Base-by-base conservation (phyloP, 768 basidiomycete species). In the Lyophyllum shimeji region DNA sequence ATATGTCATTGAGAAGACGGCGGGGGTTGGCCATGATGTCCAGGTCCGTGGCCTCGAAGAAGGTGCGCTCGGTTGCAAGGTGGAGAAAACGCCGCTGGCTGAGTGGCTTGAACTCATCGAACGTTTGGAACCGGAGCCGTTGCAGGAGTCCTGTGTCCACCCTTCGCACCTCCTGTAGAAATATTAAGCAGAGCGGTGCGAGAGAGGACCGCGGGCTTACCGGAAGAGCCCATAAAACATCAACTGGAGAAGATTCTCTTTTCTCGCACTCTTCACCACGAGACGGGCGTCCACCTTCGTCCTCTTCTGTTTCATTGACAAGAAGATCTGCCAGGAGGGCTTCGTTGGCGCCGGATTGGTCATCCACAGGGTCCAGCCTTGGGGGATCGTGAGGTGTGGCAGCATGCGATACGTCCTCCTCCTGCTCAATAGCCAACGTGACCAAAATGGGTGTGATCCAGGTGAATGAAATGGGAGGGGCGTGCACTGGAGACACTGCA, bases 1-100 rank as follows among this genome's bases (percentile, higher is more conserved):
- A 69, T 7, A 50, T 53, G 25, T 67, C 61, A 21, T 68, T 71
- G 9, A 72, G 63, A 0, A 60, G 46, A 15, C 15, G 20, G 17
- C 3, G 7, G 6, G 15, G 39, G 39, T 18, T 40, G 4, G 15
- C 17, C 39, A 40, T 40, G 17, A 40, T 40, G 5, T n/a, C 3
- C 2, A 40, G 39, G 15, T 40, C 39, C 17, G 2, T 7, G 5
- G 15, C 11, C 2, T 18, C 39, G 9, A 40, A 40, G 7, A n/a
- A n/a, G 5, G n/a, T 40, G 7, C n/a, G 39, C 17, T 18, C 39
- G 17, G 2, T 7, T n/a, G 11, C 11, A n/a, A n/a, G 39, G 18
- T 18, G n/a, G n/a, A 40, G n/a, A 40, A n/a, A n/a, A 5, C 39
- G 15, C n/a, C 17, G 39, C 15, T n/a, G 17, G 17, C 3, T 40